Percentiles rank a stretch among this genome's conserved stretches.
phyloP scores from a whole-genome alignment of 192 early-diverging fungal genomes.

The Coemansia aciculifera region DNA sequence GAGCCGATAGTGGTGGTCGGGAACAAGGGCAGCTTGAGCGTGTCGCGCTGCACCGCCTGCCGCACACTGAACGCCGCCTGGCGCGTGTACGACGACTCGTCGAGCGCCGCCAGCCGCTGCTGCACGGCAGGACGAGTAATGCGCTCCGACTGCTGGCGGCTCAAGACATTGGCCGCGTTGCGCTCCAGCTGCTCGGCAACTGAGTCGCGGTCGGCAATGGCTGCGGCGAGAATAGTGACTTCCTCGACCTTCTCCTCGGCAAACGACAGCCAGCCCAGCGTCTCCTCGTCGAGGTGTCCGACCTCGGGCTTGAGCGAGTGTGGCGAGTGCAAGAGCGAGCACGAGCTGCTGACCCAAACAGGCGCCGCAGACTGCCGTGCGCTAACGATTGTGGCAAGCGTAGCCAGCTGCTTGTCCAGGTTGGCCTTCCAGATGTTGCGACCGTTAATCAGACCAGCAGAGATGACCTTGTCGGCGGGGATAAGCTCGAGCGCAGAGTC shows the following conservation, averaged over 20 bases:
- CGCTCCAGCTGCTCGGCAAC: constrained; percentile 68
- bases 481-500: constrained; percentile 67
- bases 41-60: constrained; percentile 67
- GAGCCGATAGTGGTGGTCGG: constrained; percentile 98
- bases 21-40: constrained; percentile 85
- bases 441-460: constrained; percentile 93
- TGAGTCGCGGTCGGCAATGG: constrained; percentile 46
- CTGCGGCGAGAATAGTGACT: constrained; percentile 68
- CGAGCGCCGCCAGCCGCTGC: constrained; percentile 66
- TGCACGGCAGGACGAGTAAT: constrained; percentile 84
- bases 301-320: constrained; percentile 79
- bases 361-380: constrained; percentile 59
- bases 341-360: constrained; percentile 81
- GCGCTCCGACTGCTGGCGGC: constrained; percentile 73
- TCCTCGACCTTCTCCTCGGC: constrained; percentile 91
- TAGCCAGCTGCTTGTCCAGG: constrained; percentile 67
- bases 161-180: constrained; percentile 71
- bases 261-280: constrained; percentile 92
- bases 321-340: constrained; percentile 90
- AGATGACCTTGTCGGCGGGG: constrained; percentile 68
- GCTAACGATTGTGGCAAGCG: constrained; percentile 65
- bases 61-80: constrained; percentile 73
- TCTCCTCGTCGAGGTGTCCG: constrained; percentile 73
- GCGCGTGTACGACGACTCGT: constrained; percentile 72
- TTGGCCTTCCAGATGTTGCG: constrained; percentile 98